Conservation (phyloP, 345 rosid genomes). For the Citrus unshiu region DNA sequence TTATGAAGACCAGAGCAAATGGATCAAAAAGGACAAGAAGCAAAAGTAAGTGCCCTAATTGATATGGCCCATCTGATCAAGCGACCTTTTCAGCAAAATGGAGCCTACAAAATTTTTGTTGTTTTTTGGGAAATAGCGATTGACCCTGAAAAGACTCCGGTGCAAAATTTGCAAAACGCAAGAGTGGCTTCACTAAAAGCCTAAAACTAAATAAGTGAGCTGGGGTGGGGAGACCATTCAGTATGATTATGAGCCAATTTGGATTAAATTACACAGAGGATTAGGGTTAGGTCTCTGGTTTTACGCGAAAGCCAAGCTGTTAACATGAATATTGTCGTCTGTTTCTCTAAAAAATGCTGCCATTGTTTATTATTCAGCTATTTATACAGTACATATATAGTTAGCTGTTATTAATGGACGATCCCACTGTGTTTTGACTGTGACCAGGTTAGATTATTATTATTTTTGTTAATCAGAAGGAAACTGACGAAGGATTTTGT, state of each 20-base stretch:
- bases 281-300: constrained; percentile 10
- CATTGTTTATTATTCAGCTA: not conserved
- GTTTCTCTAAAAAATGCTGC: not conserved
- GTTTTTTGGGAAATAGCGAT: not conserved
- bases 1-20: not conserved
- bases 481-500: no score
- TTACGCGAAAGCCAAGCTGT: constrained; percentile 28
- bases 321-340: not conserved
- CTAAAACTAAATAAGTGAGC: not conserved
- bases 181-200: not conserved
- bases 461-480: no score
- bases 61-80: not conserved
- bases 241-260: not conserved
- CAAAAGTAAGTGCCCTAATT: not conserved
- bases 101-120: not conserved
- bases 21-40: not conserved
- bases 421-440: not conserved
- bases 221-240: not conserved
- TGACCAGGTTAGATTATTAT: not conserved
- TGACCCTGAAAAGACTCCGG: constrained; percentile 13
- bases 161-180: not conserved
- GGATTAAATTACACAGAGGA: not conserved
- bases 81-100: not conserved
- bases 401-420: not conserved
- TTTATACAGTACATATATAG: not conserved